Percentiles rank a stretch among this genome's conserved stretches.
Conservation (phyloP, 2,329 filamentous ascomycete genomes). For the Alternaria panax region DNA sequence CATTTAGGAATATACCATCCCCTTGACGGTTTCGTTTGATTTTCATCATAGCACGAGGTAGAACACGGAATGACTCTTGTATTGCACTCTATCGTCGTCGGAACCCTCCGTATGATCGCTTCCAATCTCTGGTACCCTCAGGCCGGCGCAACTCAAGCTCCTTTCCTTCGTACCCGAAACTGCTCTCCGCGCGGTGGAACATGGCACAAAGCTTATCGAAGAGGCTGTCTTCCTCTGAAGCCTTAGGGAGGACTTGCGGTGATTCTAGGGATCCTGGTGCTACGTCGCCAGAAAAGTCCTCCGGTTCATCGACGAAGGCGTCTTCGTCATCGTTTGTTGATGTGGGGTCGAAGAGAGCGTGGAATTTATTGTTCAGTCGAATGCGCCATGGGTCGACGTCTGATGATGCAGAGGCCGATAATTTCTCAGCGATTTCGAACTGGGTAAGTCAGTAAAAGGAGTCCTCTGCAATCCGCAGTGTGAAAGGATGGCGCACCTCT, state of each 20-base stretch:
- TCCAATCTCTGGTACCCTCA: constrained; percentile 43
- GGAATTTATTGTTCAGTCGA: constrained; percentile 33
- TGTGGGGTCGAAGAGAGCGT: constrained; percentile 29
- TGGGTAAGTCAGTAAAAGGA: constrained; percentile 20
- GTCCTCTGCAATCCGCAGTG: not conserved
- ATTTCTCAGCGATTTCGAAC: constrained; percentile 45
- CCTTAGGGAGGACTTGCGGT: constrained; percentile 42
- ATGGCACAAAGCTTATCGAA: constrained; percentile 33
- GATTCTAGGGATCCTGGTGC: constrained; percentile 45
- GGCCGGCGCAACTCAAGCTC: constrained; percentile 44
- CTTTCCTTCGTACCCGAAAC: constrained; percentile 46
- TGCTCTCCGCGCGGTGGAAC: constrained; percentile 29
- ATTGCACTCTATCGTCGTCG: constrained; percentile 12
- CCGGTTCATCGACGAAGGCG: constrained; percentile 18
- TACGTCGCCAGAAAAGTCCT: constrained; percentile 46
- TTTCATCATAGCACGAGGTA: not conserved
- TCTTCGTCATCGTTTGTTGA: constrained; percentile 24
- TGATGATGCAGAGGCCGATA: constrained; percentile 30
- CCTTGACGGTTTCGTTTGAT: not conserved
- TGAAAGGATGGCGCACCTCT: constrained; percentile 34
- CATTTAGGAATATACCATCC: not conserved
- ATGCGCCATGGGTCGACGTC: constrained; percentile 22
- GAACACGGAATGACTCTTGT: not conserved
- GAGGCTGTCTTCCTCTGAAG: constrained; percentile 22
- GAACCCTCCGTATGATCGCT: constrained; percentile 25